phyloP scores from a whole-genome alignment of 2,329 filamentous ascomycete species.

The Arthrocladium fulminans region DNA sequence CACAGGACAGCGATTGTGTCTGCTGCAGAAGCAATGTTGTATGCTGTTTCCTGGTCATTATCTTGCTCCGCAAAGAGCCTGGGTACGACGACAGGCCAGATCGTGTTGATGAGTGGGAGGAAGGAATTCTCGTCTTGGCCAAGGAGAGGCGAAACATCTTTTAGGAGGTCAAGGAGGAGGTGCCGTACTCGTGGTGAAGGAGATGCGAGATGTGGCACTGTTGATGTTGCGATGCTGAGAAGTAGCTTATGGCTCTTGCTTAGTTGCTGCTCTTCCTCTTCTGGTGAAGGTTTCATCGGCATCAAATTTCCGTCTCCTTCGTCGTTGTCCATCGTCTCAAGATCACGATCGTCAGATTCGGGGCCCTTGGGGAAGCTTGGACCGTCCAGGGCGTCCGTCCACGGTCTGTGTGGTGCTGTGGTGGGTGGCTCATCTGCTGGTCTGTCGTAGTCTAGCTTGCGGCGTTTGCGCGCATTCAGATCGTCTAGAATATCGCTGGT shows the following conservation, averaged over 20 bases:
- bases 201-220: slow-evolving; percentile 84
- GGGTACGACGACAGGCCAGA: slow-evolving; percentile 77
- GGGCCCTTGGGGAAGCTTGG: slow-evolving; percentile 18
- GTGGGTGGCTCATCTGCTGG: slow-evolving; percentile 18
- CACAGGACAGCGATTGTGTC: slow-evolving; percentile 62
- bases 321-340: slow-evolving; percentile 24
- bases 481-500: slow-evolving; percentile 29
- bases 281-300: slow-evolving; percentile 28
- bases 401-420: slow-evolving; percentile 23
- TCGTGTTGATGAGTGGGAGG: slow-evolving; percentile 75
- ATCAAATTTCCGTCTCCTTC: slow-evolving; percentile 30
- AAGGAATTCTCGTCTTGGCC: slow-evolving; percentile 72
- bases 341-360: neutral
- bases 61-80: slow-evolving; percentile 43
- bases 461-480: slow-evolving; percentile 28
- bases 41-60: slow-evolving; percentile 28
- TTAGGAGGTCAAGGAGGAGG: slow-evolving; percentile 67
- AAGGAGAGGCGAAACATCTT: slow-evolving; percentile 62
- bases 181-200: slow-evolving; percentile 69
- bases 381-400: slow-evolving; percentile 19
- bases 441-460: slow-evolving; percentile 22
- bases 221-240: slow-evolving; percentile 69
- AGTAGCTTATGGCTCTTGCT: slow-evolving; percentile 75
- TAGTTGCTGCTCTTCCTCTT: slow-evolving; percentile 33
- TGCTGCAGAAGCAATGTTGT: slow-evolving; percentile 59